A percentile compares a stretch with the other conserved stretches of the same genome.
phyloP scores from a whole-genome alignment of 331 rosid genomes.

The Quercus tomentella region DNA sequence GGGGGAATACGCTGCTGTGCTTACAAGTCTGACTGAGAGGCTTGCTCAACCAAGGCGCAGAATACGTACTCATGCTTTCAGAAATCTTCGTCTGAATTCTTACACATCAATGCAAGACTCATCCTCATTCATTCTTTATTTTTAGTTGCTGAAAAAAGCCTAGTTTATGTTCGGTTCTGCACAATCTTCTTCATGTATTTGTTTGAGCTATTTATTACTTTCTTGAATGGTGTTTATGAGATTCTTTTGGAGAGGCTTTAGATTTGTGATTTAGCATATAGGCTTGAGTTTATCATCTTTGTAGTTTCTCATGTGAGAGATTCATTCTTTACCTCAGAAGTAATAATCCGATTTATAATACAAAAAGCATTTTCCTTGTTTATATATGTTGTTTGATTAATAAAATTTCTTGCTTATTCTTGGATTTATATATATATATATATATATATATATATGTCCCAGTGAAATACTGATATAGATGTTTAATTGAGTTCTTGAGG shows the following conservation, averaged over 20 bases:
- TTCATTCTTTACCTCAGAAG: not conserved
- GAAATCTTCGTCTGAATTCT: conserved; percentile 30
- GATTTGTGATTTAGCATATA: not conserved
- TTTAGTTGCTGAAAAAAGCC: conserved; percentile 2
- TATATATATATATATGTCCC: no score
- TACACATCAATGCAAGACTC: conserved; percentile 28
- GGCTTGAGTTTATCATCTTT: not conserved
- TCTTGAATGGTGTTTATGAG: not conserved
- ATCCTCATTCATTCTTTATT: conserved; percentile 53
- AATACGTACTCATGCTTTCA: conserved; percentile 15
- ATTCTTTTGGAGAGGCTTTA: not conserved
- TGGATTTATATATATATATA: no score
- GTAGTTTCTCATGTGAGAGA: not conserved
- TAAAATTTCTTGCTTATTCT: no score
- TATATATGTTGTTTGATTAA: no score
- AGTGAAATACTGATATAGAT: no score
- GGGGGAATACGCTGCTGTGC: conserved; percentile 37
- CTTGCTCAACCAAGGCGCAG: conserved; percentile 27
- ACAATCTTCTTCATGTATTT: not conserved
- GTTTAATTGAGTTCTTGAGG: not conserved
- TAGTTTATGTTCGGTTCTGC: not conserved
- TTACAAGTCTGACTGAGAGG: conserved; percentile 39
- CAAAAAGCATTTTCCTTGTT: no score
- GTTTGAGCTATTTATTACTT: not conserved
- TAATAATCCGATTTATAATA: not conserved